Percentiles rank a stretch among this genome's conserved stretches.
phyloP scores from a whole-genome alignment of 2,329 filamentous ascomycete genomes.

The Penicillium sp. region DNA sequence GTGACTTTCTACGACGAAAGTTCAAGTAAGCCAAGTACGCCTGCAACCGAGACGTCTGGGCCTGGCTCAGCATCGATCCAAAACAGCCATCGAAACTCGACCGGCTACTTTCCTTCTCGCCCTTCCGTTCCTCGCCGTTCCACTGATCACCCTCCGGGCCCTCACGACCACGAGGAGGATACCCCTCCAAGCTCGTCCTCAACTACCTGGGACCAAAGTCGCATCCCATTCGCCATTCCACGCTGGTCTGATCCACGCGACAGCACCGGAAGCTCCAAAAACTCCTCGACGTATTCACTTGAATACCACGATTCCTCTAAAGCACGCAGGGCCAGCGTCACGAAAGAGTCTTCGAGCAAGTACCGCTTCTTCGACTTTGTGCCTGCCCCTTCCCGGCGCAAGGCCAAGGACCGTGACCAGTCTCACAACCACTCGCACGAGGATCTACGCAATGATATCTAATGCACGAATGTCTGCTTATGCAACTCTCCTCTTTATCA shows the following conservation, averaged over 20 bases:
- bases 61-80: conserved; percentile 30
- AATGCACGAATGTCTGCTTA: conserved; percentile 15
- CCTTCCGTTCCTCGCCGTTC: conserved; percentile 40
- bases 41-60: conserved; percentile 33
- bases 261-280: conserved; percentile 45
- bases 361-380: conserved; percentile 46
- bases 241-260: conserved; percentile 42
- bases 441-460: conserved; percentile 33
- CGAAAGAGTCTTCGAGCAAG: conserved; percentile 40
- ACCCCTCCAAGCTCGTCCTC: conserved; percentile 46
- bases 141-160: conserved; percentile 36
- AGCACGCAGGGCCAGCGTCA: conserved; percentile 38
- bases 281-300: conserved; percentile 46
- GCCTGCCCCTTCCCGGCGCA: conserved; percentile 41
- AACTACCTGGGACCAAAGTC: conserved; percentile 42
- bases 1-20: conserved; percentile 43
- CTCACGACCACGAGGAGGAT: conserved; percentile 41
- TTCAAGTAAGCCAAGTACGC: conserved; percentile 39
- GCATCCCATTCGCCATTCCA: conserved; percentile 41
- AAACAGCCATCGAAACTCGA: conserved; percentile 40
- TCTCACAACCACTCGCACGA: conserved; percentile 34
- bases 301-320: conserved; percentile 40
- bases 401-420: conserved; percentile 41
- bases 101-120: conserved; percentile 40
- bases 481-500: conserved; percentile 27